Evolutionary conservation across 2,329 filamentous ascomycete genomes (phyloP), one percentile per base, ranked within the genome.

Genomic region (Phialophora tarda): DNA sequence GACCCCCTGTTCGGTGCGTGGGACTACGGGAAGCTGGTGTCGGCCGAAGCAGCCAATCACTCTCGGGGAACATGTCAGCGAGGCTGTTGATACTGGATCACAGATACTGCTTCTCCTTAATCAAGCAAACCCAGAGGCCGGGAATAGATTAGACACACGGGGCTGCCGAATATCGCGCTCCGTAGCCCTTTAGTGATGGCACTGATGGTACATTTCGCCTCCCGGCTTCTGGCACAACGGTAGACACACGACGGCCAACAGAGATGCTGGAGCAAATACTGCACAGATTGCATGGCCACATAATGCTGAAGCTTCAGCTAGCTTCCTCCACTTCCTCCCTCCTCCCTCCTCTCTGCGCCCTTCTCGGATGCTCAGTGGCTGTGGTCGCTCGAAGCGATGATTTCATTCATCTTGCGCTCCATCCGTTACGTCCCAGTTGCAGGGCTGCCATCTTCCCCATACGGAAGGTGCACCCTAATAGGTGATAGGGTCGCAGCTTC

Each of bases 171-270:
- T 26, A 26, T 51, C 48, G 21, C 48, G 21, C 48, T 51, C 21
- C 24, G 3, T 24, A 11, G 21, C 51, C 24, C 4, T 10, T 34
- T 34, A 12, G 12, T 30, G 10, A 30, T 32, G 21, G 21, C n/a
- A 44, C 21, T 55, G 53, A 55, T 55, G 7, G 53, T 55, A 55
- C 53, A 55, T 30, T 8, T 55, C 28, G 28, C 53, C 53, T 32
- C 53, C 28, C 28, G 11, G 8, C 23, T 32, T 32, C 28, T 55
- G 53, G n/a, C n/a, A n/a, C n/a, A n/a, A 51, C 10, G 23, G 10
- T 28, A 28, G 23, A 12, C 21, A 24, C 23, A 24, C 1, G 48
- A 28, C 4, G 21, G 14, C 24, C 48, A 51, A 23, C 48, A 4
- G 23, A 51, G 48, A 51, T 51, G 10, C 48, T 26, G 48, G 21